These are phyloP conservation scores for Chaetomium sp. DNA, from an alignment of 2,329 filamentous ascomycete genomes.

Conservation along the genomic window DNA sequence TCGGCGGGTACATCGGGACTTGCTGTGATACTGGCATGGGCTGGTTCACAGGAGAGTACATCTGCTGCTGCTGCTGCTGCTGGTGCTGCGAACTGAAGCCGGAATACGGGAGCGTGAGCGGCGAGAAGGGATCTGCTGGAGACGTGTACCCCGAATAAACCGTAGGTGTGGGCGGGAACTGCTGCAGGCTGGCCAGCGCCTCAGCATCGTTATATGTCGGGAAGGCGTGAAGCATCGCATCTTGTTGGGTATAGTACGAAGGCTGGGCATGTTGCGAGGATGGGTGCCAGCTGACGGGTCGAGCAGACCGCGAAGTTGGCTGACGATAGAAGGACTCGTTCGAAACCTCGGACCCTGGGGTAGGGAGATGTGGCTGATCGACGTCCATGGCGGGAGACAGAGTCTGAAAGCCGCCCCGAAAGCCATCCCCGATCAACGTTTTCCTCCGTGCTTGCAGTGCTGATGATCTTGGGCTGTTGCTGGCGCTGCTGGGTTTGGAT, in stretches of 20 bases:
- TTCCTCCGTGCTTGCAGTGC: conserved; percentile 45
- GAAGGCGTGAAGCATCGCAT: conserved; percentile 34
- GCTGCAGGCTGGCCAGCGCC: conserved; percentile 34
- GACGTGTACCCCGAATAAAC: conserved; percentile 54
- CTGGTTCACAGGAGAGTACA: conserved; percentile 28
- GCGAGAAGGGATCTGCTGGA: conserved; percentile 46
- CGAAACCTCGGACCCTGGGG: conserved; percentile 29
- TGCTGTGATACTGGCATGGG: conserved; percentile 6
- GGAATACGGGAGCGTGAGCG: conserved; percentile 43
- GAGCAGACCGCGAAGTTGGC: conserved; percentile 34
- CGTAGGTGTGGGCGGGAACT: conserved; percentile 46
- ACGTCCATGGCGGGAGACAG: conserved; percentile 30
- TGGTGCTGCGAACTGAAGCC: conserved; percentile 29
- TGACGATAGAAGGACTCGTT: conserved; percentile 29
- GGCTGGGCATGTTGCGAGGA: conserved; percentile 43
- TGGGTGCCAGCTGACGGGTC: conserved; percentile 73
- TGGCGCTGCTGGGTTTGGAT: conserved; percentile 59
- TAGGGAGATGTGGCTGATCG: conserved; percentile 37
- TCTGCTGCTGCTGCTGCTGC: conserved; percentile 17
- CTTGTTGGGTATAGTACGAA: conserved; percentile 32
- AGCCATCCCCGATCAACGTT: conserved; percentile 44
- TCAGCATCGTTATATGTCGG: conserved; percentile 38
- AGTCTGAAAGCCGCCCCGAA: conserved; percentile 34
- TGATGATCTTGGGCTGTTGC: conserved; percentile 59
- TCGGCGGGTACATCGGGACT: neutral